Evolutionary conservation across 1,284 basidiomycete species (phyloP).

Genomic region (Rhodotorula sp.): DNA sequence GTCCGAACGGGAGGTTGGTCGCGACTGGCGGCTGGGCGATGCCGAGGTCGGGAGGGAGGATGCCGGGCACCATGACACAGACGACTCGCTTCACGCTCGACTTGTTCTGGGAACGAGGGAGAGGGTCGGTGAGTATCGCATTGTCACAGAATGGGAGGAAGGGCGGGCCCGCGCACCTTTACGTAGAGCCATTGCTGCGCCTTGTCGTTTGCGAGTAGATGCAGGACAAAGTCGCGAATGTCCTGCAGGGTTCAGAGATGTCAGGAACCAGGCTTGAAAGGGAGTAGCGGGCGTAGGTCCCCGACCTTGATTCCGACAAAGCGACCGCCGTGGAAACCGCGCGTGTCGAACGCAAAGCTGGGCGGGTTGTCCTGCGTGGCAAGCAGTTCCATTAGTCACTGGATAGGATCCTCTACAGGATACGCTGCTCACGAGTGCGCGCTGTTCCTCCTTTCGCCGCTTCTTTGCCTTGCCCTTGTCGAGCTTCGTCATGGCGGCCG

Average conservation of each 20-base stretch:
- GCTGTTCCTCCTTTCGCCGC: slow-evolving; percentile 38
- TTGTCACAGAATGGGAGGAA: not conserved
- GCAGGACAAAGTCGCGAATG: slow-evolving; percentile 66
- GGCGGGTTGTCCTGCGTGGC: slow-evolving; percentile 38
- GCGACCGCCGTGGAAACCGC: slow-evolving; percentile 44
- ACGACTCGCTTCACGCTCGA: slow-evolving; percentile 72
- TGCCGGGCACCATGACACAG: slow-evolving; percentile 72
- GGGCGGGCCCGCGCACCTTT: slow-evolving; percentile 58
- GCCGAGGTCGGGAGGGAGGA: slow-evolving; percentile 67
- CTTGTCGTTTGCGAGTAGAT: slow-evolving; percentile 75
- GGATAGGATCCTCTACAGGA: not conserved
- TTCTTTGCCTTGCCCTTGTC: slow-evolving; percentile 43
- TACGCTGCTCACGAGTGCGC: slow-evolving; percentile 24
- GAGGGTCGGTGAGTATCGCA: not conserved
- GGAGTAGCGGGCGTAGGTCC: not conserved
- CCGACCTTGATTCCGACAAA: slow-evolving; percentile 42
- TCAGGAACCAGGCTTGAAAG: not conserved
- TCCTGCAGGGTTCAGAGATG: slow-evolving; percentile 25
- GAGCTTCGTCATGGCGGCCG: slow-evolving; percentile 18
- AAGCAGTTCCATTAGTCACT: not conserved
- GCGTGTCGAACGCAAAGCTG: slow-evolving; percentile 46
- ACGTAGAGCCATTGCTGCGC: slow-evolving; percentile 78
- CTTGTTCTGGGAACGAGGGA: slow-evolving; percentile 59
- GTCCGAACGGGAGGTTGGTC: slow-evolving; percentile 57
- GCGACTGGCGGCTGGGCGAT: slow-evolving; percentile 60